Base-by-base conservation (phyloP, 208 protist species). In the Acanthamoeba culbertsoni region DNA sequence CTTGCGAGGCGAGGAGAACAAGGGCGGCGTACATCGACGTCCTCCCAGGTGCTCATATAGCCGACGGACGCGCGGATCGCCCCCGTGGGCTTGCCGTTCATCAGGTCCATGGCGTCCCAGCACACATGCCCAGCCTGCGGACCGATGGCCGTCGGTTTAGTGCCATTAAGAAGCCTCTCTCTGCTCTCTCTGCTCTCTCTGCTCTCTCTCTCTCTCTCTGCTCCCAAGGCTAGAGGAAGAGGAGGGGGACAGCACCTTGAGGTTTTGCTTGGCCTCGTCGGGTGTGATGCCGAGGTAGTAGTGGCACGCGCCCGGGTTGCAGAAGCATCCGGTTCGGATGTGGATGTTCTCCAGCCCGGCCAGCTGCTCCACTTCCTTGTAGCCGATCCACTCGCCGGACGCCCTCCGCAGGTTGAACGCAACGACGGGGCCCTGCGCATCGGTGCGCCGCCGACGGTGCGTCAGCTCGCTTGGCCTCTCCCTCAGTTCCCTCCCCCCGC, bases 291-390 rank as follows among this genome's bases (percentile, higher is more conserved):
- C 46, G 14, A 98, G 93, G 84, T 92, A 96, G 16, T 62, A n/a
- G 28, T 97, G 95, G 86, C 97, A 98, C 42, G 97, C 96, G 35
- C 97, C 97, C 7, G 97, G 96, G 91, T 98, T 98, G 89, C 97
- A 98, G 48, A 97, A 96, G 89, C 97, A 97, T 28, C 96, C 86
- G 31, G 75, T 84, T 8, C 95, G 95, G n/a, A 97, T 6, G 48
- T 97, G 93, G 28, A 98, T 95, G 18, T 94, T 86, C 10, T 53
- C 28, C 23, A 95, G 28, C 3, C 93, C 91, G 20, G 96, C 96
- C 14, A 97, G 43, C 35, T 95, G 63, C 20, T 95, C 94, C 1
- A 97, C 94, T 45, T 97, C 90, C 37, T 86, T 79, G 75, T 96
- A 96, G 35, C 96, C 95, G 10, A 97, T 33, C 20, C 63, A 75